These are phyloP conservation scores for Globisporangium spinosum DNA, from an alignment of 352 stramenopile species.

Conservation along the genomic window DNA sequence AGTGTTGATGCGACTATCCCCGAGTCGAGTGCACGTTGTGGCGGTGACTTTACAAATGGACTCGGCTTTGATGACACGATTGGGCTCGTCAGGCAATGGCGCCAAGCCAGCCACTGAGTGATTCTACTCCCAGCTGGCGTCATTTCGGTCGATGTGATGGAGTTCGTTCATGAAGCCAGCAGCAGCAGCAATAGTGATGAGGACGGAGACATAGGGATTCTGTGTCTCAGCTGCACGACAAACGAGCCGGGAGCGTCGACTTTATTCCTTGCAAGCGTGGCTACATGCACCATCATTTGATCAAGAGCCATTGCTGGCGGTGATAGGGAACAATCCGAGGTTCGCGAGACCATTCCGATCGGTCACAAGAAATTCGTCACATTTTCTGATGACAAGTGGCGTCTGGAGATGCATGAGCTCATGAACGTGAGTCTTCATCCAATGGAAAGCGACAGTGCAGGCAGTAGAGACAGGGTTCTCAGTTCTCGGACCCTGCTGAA, in stretches of 20 bases:
- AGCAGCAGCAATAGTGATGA: background rate
- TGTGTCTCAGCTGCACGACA: slow-evolving; percentile 10
- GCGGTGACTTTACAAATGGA: slow-evolving; percentile 25
- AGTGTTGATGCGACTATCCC: slow-evolving; percentile 28
- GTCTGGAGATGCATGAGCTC: slow-evolving; percentile 13
- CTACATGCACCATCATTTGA: slow-evolving; percentile 1
- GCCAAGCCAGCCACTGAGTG: background rate
- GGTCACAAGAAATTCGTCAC: slow-evolving; percentile 6
- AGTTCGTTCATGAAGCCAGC: slow-evolving; percentile 11
- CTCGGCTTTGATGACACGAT: slow-evolving; percentile 16
- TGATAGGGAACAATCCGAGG: background rate
- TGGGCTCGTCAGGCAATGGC: background rate
- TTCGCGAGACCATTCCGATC: slow-evolving; percentile 7
- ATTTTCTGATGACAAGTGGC: background rate
- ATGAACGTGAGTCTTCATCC: background rate
- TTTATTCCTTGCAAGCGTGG: slow-evolving; percentile 1
- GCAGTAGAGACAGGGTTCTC: background rate
- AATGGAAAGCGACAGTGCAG: background rate
- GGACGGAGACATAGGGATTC: background rate
- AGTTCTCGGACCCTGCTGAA: slow-evolving; percentile 5
- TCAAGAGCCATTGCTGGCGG: background rate
- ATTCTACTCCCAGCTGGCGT: slow-evolving; percentile 6
- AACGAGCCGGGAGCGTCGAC: background rate
- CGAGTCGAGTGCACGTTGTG: slow-evolving; percentile 18
- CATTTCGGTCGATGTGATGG: slow-evolving; percentile 3